Base-by-base conservation (phyloP, 192 early-diverging fungal genomes). In the Nowakowskiella sp. region DNA sequence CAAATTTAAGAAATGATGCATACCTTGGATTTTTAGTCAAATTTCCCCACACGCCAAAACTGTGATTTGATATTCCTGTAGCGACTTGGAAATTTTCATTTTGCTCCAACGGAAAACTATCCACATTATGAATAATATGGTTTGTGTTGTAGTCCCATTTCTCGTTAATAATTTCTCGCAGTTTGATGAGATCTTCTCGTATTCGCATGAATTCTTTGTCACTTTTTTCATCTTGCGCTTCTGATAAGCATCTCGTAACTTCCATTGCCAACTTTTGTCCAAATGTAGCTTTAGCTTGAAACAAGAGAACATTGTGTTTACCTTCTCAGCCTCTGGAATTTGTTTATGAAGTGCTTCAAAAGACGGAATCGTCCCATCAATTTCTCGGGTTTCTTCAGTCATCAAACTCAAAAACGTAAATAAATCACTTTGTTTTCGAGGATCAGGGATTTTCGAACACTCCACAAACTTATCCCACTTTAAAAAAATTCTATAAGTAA, bases 21-120 rank as follows among this genome's bases (percentile, higher is more conserved):
- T 47, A 70, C 69, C 76, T 65, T 10, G 76, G 76, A 44, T 78
- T 78, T 34, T 64, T 66, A 5, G 72, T 75, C 44, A 78, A 47
- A 42, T 78, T 78, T 16, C 66, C 76, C 76, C 76, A 78, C 5
- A 78, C 34, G 23, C 76, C 72, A 54, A 61, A 58, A 5, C 49
- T 47, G 42, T 67, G 72, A 22, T 62, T 42, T 0, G 53, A 21
- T 4, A 54, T 60, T 2, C 33, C 24, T 19, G 30, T 24, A 5
- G 65, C 21, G 23, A 68, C 43, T 34, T 75, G 72, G 53, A 78
- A 78, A 62, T 78, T 75, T 61, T 78, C 76, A 51, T 71, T 78
- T 1, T 62, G 39, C 47, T 78, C 76, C 7, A 61, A 33, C 23
- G 31, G 9, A 50, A 72, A 74, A 7, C 67, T 51, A 44, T 78